phyloP scores from a whole-genome alignment of 768 basidiomycete species.

The Dentipellis fragilis region DNA sequence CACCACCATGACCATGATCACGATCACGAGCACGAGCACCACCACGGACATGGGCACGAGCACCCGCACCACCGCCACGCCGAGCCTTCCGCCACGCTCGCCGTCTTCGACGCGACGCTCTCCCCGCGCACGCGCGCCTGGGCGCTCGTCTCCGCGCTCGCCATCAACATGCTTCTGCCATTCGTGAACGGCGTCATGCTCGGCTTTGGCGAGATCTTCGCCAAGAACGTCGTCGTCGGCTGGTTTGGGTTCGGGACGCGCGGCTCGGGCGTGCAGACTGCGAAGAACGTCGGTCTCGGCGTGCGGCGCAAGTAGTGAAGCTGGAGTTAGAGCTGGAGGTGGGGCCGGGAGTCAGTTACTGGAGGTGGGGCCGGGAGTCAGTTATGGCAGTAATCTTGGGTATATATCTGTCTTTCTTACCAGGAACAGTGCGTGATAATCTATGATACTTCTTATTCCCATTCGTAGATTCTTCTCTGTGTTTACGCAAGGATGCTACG shows the following conservation, averaged over 20 bases:
- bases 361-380: too few species aligned
- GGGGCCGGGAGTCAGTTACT: too few species aligned
- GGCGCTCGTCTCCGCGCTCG: constrained; percentile 63
- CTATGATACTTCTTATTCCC: not conserved
- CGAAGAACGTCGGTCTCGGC: constrained; percentile 14
- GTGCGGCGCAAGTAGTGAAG: not conserved
- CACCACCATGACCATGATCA: not conserved
- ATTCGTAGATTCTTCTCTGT: too few species aligned
- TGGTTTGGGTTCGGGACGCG: constrained; percentile 36
- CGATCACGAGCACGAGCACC: not conserved
- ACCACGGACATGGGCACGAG: not conserved
- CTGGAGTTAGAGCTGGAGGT: too few species aligned
- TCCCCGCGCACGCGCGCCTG: constrained; percentile 56
- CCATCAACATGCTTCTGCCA: constrained; percentile 77
- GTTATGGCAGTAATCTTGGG: not conserved
- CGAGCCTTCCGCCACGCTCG: constrained; percentile 38
- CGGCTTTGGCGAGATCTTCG: constrained; percentile 93
- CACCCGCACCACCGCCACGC: not conserved
- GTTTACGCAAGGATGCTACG: too few species aligned
- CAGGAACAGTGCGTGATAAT: constrained; percentile 3
- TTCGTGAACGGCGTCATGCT: constrained; percentile 95
- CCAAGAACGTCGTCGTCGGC: constrained; percentile 58
- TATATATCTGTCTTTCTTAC: not conserved
- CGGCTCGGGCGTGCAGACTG: constrained; percentile 5
- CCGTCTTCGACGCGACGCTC: constrained; percentile 62